Evolutionary conservation across 345 rosid genomes (phyloP).

Genomic region (Acer negundo): DNA sequence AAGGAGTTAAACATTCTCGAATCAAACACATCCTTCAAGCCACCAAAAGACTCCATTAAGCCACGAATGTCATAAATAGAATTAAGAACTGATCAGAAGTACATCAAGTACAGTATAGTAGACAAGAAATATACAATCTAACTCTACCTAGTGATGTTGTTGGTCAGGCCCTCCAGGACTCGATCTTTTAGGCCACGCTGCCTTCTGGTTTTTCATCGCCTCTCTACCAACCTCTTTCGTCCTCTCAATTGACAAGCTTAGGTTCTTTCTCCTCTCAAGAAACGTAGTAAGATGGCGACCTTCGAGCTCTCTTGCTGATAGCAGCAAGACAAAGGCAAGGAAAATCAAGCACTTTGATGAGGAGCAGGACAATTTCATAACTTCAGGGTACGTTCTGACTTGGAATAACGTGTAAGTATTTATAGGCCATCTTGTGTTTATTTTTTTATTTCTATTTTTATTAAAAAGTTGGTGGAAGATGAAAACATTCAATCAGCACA

Average conservation of each 20-base stretch:
- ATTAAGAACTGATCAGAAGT: neutral
- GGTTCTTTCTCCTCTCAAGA: slow-evolving; percentile 21
- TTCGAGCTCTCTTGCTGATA: slow-evolving; percentile 18
- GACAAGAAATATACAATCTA: neutral
- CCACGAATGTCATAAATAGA: too few relatives aligned
- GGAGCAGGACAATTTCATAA: slow-evolving; percentile 29
- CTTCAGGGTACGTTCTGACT: slow-evolving; percentile 13
- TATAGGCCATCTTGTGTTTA: slow-evolving; percentile 23
- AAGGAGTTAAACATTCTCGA: too few relatives aligned
- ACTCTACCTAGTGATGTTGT: slow-evolving; percentile 30
- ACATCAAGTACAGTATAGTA: neutral
- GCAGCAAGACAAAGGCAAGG: slow-evolving; percentile 30
- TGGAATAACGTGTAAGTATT: slow-evolving; percentile 15
- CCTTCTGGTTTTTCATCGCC: slow-evolving; percentile 14
- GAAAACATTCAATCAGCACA: slow-evolving; percentile 4
- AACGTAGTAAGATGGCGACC: slow-evolving; percentile 27
- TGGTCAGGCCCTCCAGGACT: slow-evolving; percentile 53
- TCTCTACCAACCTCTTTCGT: slow-evolving; percentile 22
- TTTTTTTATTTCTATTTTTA: neutral
- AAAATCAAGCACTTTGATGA: slow-evolving; percentile 20
- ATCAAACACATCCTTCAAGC: too few relatives aligned
- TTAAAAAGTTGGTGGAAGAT: neutral
- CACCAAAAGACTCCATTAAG: too few relatives aligned
- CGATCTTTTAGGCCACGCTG: slow-evolving; percentile 21
- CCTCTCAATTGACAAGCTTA: slow-evolving; percentile 23